Percentiles rank a stretch among this genome's conserved stretches.
phyloP scores from a whole-genome alignment of 768 basidiomycete species.

The Lactarius indigo region DNA sequence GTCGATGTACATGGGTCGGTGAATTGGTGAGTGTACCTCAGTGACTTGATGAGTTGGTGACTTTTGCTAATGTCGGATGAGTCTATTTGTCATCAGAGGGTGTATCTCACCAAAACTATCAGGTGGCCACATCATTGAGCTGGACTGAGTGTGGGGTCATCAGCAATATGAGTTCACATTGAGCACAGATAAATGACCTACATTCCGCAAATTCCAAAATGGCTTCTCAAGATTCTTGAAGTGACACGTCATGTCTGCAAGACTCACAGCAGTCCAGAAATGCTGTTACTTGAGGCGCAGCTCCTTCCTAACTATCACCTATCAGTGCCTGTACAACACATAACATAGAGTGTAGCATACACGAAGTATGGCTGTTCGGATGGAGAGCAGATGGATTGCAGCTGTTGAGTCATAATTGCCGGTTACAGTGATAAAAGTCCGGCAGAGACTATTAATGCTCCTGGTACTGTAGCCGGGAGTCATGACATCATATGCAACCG shows the following conservation, averaged over 20 bases:
- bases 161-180: background rate
- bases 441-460: slow-evolving; percentile 86
- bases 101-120: background rate
- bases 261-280: slow-evolving; percentile 88
- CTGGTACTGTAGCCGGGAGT: slow-evolving; percentile 83
- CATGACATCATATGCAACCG: slow-evolving; percentile 93
- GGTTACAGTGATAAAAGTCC: slow-evolving; percentile 48
- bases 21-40: too few species aligned
- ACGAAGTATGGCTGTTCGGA: slow-evolving; percentile 86
- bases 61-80: slow-evolving; percentile 93
- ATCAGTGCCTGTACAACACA: background rate
- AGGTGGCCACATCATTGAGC: slow-evolving; percentile 73
- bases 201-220: slow-evolving; percentile 81
- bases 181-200: slow-evolving; percentile 34
- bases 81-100: slow-evolving; percentile 46
- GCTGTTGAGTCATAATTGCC: slow-evolving; percentile 94
- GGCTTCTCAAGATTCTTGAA: slow-evolving; percentile 91
- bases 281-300: slow-evolving; percentile 94
- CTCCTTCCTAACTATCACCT: slow-evolving; percentile 70
- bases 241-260: slow-evolving; percentile 85
- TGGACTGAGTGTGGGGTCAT: slow-evolving; percentile 54
- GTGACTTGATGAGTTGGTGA: too few species aligned
- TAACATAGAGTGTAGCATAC: slow-evolving; percentile 16
- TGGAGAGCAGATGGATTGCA: slow-evolving; percentile 91
- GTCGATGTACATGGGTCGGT: too few species aligned